A percentile compares a stretch with the other conserved stretches of the same genome.
phyloP scores from a whole-genome alignment of 495 filamentous ascomycete species.

The Peziza echinospora region DNA sequence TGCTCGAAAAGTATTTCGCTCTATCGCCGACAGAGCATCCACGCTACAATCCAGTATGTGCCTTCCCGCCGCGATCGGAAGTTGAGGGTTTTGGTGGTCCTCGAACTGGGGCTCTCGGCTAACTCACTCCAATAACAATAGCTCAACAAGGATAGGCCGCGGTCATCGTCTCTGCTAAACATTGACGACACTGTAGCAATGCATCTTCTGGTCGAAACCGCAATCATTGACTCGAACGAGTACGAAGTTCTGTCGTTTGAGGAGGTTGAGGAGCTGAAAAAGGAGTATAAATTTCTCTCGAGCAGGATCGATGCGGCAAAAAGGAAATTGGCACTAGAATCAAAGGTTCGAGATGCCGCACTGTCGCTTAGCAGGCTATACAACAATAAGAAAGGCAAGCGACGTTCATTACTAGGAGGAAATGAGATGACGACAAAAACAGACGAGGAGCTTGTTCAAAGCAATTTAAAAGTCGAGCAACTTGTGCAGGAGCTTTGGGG shows the following conservation, averaged over 20 bases:
- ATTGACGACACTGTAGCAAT: slow-evolving; percentile 23
- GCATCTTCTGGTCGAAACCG: slow-evolving; percentile 84
- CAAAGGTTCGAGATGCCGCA: slow-evolving; percentile 82
- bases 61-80: background rate
- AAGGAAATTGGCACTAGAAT: slow-evolving; percentile 71
- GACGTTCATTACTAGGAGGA: slow-evolving; percentile 19
- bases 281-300: slow-evolving; percentile 45
- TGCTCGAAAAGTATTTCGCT: slow-evolving; percentile 16
- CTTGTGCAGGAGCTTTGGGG: slow-evolving; percentile 57
- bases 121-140: too few species aligned
- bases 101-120: too few species aligned
- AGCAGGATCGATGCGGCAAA: slow-evolving; percentile 57
- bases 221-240: slow-evolving; percentile 60
- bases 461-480: slow-evolving; percentile 66
- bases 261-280: slow-evolving; percentile 79
- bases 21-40: slow-evolving; percentile 12
- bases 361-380: slow-evolving; percentile 63
- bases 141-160: slow-evolving; percentile 13
- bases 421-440: slow-evolving; percentile 24
- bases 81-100: background rate
- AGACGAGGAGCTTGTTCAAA: slow-evolving; percentile 52
- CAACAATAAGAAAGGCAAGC: slow-evolving; percentile 26
- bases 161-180: slow-evolving; percentile 15
- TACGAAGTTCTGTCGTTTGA: slow-evolving; percentile 75
- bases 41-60: slow-evolving; percentile 18